phyloP scores from a whole-genome alignment of 495 filamentous ascomycete species.

The Neurospora cerealis region DNA sequence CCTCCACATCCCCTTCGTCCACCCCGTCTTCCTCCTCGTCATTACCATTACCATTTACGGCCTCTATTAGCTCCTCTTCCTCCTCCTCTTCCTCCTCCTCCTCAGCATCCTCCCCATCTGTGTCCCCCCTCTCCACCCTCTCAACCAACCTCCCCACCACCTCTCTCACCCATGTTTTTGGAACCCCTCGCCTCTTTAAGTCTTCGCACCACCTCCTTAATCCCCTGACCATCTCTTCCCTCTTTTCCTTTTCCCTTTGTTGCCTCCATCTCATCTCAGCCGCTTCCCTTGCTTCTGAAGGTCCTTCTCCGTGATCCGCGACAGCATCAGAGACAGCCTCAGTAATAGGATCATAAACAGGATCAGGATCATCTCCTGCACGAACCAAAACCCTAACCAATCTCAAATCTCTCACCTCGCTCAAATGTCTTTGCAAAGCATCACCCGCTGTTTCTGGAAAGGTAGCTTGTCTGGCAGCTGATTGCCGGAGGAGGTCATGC shows the following conservation, averaged over 20 bases:
- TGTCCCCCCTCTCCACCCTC: background rate
- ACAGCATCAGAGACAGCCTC: background rate
- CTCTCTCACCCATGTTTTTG: slow-evolving; percentile 18
- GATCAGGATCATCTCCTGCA: background rate
- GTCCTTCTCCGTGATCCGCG: background rate
- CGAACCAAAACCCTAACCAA: background rate
- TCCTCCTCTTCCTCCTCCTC: slow-evolving; percentile 7
- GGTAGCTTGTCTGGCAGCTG: background rate
- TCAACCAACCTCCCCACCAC: slow-evolving; percentile 18
- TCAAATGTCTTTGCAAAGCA: background rate
- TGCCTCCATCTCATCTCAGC: slow-evolving; percentile 9
- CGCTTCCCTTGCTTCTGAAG: background rate
- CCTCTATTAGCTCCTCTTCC: background rate
- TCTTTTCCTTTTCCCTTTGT: slow-evolving; percentile 2
- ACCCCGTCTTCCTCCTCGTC: background rate
- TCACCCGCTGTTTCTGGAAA: background rate
- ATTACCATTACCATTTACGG: background rate
- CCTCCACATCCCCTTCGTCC: background rate
- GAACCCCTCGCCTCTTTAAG: slow-evolving; percentile 23
- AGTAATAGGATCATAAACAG: background rate
- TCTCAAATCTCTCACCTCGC: background rate
- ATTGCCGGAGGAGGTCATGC: background rate
- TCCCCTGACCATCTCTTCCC: slow-evolving; percentile 25
- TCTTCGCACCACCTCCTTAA: slow-evolving; percentile 31
- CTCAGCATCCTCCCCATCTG: background rate